Percentiles rank a stretch among this genome's conserved stretches.
Conservation (phyloP, 345 rosid species). For the Fremontodendron californicum region DNA sequence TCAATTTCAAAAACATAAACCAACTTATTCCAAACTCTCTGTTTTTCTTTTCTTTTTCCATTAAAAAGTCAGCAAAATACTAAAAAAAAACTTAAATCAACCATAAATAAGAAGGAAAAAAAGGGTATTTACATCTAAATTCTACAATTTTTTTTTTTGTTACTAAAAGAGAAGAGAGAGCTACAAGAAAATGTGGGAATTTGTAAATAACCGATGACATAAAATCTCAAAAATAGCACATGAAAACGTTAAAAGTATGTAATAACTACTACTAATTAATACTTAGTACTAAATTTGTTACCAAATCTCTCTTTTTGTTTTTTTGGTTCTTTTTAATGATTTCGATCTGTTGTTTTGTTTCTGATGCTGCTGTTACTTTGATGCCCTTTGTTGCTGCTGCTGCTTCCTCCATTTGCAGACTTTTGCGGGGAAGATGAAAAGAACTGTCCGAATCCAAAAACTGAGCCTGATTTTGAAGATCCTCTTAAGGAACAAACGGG, state of each 20-base stretch:
- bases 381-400: constrained; percentile 17
- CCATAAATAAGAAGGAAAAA: not conserved
- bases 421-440: constrained; percentile 51
- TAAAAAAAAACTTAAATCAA: not conserved
- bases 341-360: constrained; percentile 27
- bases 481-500: constrained; percentile 61
- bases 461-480: constrained; percentile 49
- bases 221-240: constrained; percentile 3
- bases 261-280: not conserved
- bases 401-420: constrained; percentile 23
- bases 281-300: constrained; percentile 23
- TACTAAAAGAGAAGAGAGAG: not conserved
- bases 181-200: not conserved
- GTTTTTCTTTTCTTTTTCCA: not conserved
- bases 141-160: not conserved
- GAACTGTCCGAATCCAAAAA: constrained; percentile 49
- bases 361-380: constrained; percentile 22
- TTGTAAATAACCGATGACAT: not conserved
- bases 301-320: not conserved
- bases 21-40: constrained; percentile 4
- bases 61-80: not conserved
- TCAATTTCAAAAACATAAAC: constrained; percentile 17
- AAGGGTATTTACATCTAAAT: not conserved
- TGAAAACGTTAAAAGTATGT: constrained; percentile 18
- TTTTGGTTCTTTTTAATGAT: not conserved